These are phyloP conservation scores for Copromyces sp. DNA, from an alignment of 495 filamentous ascomycete species.

Conservation along the genomic window DNA sequence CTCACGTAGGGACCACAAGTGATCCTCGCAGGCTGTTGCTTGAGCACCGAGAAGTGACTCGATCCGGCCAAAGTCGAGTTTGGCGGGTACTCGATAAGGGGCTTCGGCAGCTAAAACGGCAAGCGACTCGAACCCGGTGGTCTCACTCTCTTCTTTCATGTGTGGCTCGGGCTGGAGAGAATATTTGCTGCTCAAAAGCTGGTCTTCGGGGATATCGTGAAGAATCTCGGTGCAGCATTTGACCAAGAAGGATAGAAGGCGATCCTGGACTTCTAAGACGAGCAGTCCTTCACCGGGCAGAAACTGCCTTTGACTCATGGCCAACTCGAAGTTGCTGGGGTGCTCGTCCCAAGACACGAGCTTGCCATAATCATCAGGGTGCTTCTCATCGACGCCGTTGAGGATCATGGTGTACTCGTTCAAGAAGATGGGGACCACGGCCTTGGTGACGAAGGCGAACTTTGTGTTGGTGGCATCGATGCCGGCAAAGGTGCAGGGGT, in stretches of 20 bases:
- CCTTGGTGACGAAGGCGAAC: constrained; percentile 19
- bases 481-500: constrained; percentile 31
- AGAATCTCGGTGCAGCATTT: constrained; percentile 29
- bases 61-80: constrained; percentile 32
- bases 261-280: constrained; percentile 37
- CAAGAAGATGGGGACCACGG: constrained; percentile 27
- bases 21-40: constrained; percentile 33
- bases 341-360: constrained; percentile 31
- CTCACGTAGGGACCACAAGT: constrained; percentile 43
- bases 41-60: constrained; percentile 30
- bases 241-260: constrained; percentile 34
- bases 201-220: constrained; percentile 15
- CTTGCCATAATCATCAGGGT: constrained; percentile 32
- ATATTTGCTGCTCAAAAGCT: background rate
- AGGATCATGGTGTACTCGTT: constrained; percentile 35
- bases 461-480: constrained; percentile 23
- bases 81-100: constrained; percentile 33
- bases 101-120: constrained; percentile 31
- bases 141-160: constrained; percentile 16
- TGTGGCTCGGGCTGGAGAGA: constrained; percentile 21
- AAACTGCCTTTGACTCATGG: constrained; percentile 6
- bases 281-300: constrained; percentile 34
- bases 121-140: constrained; percentile 7
- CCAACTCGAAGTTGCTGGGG: constrained; percentile 1
- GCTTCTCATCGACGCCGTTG: constrained; percentile 15